Base-by-base conservation (phyloP, 371 early-diverging fungal genomes). In the Lichtheimia corymbifera region DNA sequence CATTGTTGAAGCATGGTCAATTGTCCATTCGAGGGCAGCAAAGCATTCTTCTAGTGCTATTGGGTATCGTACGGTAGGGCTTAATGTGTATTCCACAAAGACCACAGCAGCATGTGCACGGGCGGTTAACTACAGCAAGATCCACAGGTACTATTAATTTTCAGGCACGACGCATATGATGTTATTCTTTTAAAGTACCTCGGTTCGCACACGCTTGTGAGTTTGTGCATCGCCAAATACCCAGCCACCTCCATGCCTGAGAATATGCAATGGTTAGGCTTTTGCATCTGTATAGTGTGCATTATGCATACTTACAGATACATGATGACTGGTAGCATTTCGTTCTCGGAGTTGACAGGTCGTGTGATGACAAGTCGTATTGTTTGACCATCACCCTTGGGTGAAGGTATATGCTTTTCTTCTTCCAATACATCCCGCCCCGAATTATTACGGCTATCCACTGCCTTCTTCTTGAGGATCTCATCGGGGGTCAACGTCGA, bases 11-110 rank as follows among this genome's bases (percentile, higher is more conserved):
- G 63, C 64, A 50, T 72, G 65, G 14, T 66, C 51, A 7, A 42
- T 27, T 2, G 61, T 60, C 73, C 73, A 72, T 14, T 63, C 55
- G 24, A 72, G 57, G 2, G 72, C 54, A 18, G 66, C 69, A 58
- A 68, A 74, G 20, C 69, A 66, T 30, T 74, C 69, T 47, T 74
- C 67, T 9, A 66, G 42, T 22, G 74, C 69, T 20, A 59, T 52
- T n/a, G 74, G 74, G 12, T 68, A 69, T 49, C 66, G 69, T 3
- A 44, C 67, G 27, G 68, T 67, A 3, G 74, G 72, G 3, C 61
- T 54, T 13, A 57, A 20, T 1, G 64, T 54, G 42, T 68, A 74
- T 18, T 62, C 55, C 1, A 71, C 69, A 50, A 71, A 74, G 9
- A 74, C 45, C 0, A 74, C 58, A 1, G 45, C 63, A 28, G 58